Evolutionary conservation across 768 basidiomycete species (phyloP).

Genomic region (Tremella mesenterica): DNA sequence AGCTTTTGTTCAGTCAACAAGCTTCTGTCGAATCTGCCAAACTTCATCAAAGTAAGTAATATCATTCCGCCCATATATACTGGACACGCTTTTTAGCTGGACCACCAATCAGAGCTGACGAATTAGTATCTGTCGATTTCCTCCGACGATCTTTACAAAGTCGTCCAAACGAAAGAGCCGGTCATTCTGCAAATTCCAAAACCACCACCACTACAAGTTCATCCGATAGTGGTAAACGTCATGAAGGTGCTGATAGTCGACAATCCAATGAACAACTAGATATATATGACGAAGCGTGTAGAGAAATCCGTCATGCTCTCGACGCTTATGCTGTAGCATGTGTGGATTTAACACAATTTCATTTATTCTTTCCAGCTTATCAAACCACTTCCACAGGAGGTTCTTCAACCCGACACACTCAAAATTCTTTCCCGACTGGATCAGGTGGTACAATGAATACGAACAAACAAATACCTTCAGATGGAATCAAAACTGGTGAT

Average conservation of each 20-base stretch:
- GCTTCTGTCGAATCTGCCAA: slow-evolving; percentile 30
- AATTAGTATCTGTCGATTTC: slow-evolving; percentile 40
- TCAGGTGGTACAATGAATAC: too few relatives aligned
- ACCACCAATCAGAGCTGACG: neutral
- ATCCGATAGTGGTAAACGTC: slow-evolving; percentile 15
- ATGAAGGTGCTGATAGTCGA: slow-evolving; percentile 20
- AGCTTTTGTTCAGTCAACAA: slow-evolving; percentile 34
- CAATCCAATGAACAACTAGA: slow-evolving; percentile 17
- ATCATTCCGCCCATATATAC: too few relatives aligned
- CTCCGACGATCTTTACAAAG: slow-evolving; percentile 37
- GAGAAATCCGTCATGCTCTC: slow-evolving; percentile 31
- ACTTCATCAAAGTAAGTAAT: slow-evolving; percentile 37
- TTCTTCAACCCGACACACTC: slow-evolving; percentile 6
- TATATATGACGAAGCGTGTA: slow-evolving; percentile 38
- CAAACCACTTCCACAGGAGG: slow-evolving; percentile 24
- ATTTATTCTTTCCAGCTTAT: slow-evolving; percentile 40
- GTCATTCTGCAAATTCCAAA: slow-evolving; percentile 1
- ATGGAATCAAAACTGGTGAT: too few relatives aligned
- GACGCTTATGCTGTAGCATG: slow-evolving; percentile 37
- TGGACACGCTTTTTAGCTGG: neutral
- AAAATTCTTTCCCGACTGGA: too few relatives aligned
- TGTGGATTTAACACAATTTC: slow-evolving; percentile 39
- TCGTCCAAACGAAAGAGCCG: slow-evolving; percentile 23
- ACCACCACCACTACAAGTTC: slow-evolving; percentile 3
- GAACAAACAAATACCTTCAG: too few relatives aligned